Evolutionary conservation across 2,329 filamentous ascomycete species (phyloP).

Genomic region (Ophiocordyceps camponoti-rufipedis): DNA sequence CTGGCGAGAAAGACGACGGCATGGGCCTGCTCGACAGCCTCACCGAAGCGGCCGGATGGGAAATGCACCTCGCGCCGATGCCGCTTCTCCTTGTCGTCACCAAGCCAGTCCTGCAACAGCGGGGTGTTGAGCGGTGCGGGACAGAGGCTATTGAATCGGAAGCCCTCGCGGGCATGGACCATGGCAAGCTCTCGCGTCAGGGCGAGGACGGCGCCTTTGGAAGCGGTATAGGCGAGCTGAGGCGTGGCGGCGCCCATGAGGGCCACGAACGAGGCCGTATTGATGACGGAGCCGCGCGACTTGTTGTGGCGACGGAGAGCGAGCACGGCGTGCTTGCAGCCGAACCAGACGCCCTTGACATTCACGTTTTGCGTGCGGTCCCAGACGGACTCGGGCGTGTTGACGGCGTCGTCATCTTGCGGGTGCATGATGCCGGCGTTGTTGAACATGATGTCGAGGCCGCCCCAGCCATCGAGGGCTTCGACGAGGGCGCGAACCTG

Average conservation of each 20-base stretch:
- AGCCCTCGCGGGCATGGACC: constrained; percentile 76
- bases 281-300: constrained; percentile 67
- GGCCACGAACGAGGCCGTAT: constrained; percentile 79
- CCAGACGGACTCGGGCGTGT: constrained; percentile 83
- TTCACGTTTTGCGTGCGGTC: constrained; percentile 88
- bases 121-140: constrained; percentile 86
- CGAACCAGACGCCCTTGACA: constrained; percentile 96
- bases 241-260: constrained; percentile 75
- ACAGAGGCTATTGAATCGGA: constrained; percentile 79
- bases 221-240: constrained; percentile 83
- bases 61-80: constrained; percentile 76
- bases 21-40: constrained; percentile 86
- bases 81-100: constrained; percentile 69
- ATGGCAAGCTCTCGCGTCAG: constrained; percentile 83
- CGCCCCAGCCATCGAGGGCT: constrained; percentile 65
- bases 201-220: constrained; percentile 81
- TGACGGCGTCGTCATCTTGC: constrained; percentile 59
- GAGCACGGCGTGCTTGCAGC: constrained; percentile 78
- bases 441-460: constrained; percentile 87
- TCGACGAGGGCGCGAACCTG: constrained; percentile 62
- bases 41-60: constrained; percentile 72
- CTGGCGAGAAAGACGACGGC: constrained; percentile 76
- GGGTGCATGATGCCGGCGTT: constrained; percentile 96
- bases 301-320: constrained; percentile 67
- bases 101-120: constrained; percentile 82